phyloP scores from a whole-genome alignment of 352 stramenopile species.

The Blastocystis sp. region DNA sequence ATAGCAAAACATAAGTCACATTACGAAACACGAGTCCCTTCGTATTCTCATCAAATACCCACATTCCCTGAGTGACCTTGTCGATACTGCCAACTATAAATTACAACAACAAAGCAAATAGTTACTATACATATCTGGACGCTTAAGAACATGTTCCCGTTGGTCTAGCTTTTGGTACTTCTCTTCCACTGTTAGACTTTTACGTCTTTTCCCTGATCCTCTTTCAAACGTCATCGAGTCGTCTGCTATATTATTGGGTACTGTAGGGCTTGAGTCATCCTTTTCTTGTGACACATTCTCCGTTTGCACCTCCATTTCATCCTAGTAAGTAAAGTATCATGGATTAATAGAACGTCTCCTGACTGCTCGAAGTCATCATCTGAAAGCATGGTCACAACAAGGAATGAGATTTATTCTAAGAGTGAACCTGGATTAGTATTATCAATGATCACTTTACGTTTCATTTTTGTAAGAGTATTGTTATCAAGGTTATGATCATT shows the following conservation, averaged over 20 bases:
- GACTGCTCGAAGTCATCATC: not conserved
- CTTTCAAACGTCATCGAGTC: not conserved
- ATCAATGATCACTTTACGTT: too few species aligned
- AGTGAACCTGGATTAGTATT: too few species aligned
- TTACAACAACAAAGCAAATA: slow-evolving; percentile 57
- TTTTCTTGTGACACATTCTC: not conserved
- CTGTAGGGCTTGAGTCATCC: not conserved
- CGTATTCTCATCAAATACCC: slow-evolving; percentile 79
- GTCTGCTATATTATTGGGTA: not conserved
- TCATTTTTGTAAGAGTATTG: too few species aligned
- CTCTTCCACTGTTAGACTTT: slow-evolving; percentile 45
- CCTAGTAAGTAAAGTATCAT: not conserved
- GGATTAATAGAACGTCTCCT: too few species aligned
- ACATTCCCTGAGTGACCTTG: slow-evolving; percentile 80
- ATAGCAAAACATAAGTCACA: slow-evolving; percentile 73
- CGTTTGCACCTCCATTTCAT: not conserved
- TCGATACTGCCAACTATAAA: slow-evolving; percentile 83
- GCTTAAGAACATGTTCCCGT: slow-evolving; percentile 91
- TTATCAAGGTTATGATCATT: too few species aligned
- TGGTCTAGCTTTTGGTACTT: slow-evolving; percentile 93
- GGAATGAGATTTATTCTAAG: too few species aligned
- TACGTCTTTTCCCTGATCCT: not conserved
- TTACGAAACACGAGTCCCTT: slow-evolving; percentile 78
- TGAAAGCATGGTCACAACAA: not conserved
- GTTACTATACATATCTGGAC: slow-evolving; percentile 86